Base-by-base conservation (phyloP, 176 grass and related monocot species). In the Oropetium thomaeum region DNA sequence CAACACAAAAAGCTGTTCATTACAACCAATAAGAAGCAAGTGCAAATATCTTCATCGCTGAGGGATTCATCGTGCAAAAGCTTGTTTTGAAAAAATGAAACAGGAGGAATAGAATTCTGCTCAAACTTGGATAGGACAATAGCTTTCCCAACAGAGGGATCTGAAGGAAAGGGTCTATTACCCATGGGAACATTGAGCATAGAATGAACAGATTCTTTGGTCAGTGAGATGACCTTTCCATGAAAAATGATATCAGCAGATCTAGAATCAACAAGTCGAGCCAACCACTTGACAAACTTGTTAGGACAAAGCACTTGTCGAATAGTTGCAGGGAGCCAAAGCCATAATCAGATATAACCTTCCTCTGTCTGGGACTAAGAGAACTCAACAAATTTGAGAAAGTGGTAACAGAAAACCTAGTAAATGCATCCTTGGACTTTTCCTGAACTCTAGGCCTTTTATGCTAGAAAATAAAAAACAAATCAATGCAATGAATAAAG, bases 21-120 rank as follows among this genome's bases (percentile, higher is more conserved):
- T 1, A 16, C 47, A 19, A 49, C 15, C 1, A 19, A 1, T 19
- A 49, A 5, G 17, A 49, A 49, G 16, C 16, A 49, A 0, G 6
- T 49, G 2, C 6, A 5, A 4, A 20, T 5, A 0, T 49, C 47
- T 4, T 49, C 47, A 20, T 19, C 47, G 20, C 16, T 19, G 0
- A 20, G 2, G 4, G 3, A 5, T 4, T 49, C 4, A 0, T n/a
- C 2, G 0, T 49, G 4, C 3, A 0, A 19, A 0, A 49, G 16
- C 7, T 49, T 49, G 0, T 20, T 5, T 4, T 4, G 4, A 20
- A 49, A 49, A 5, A 49, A 49, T 0, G 1, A 0, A 6, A 19
- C 47, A 20, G 47, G 20, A 0, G 47, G 47, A 0, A 19, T 20
- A 20, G 47, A 37, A 49, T 6, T 49, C 47, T 37, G 3, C 34